A percentile compares a stretch with the other conserved stretches of the same genome.
Evolutionary conservation across 768 basidiomycete species (phyloP).

Genomic region (Dictyophora rubrovolvata): DNA sequence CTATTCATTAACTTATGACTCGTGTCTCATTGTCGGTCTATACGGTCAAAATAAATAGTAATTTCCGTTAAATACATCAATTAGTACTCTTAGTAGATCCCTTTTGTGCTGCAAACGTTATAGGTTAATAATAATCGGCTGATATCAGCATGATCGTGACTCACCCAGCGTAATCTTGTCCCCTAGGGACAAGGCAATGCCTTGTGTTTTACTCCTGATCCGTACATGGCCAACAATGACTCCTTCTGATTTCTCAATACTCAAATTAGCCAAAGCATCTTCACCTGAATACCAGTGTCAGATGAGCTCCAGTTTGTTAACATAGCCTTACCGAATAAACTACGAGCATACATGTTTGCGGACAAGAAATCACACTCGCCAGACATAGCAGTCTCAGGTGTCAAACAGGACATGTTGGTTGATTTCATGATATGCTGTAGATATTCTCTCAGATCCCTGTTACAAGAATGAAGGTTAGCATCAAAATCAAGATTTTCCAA

Average conservation of each 20-base stretch:
- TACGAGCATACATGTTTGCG: conserved; percentile 93
- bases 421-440: conserved; percentile 91
- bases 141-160: conserved; percentile 8
- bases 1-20: too few species aligned
- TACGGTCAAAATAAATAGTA: too few species aligned
- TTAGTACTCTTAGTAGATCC: conserved; percentile 6
- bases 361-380: conserved; percentile 97
- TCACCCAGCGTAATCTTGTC: conserved; percentile 68
- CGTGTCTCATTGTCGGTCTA: too few species aligned
- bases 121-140: background rate
- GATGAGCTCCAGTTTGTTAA: background rate
- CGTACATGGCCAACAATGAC: conserved; percentile 87
- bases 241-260: conserved; percentile 79
- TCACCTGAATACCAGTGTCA: conserved; percentile 48
- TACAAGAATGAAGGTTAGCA: background rate
- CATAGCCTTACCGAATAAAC: conserved; percentile 70
- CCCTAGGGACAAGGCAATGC: conserved; percentile 90
- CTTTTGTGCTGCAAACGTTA: conserved; percentile 12
- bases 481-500: background rate
- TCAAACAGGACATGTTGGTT: conserved; percentile 96
- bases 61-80: background rate
- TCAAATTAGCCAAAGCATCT: conserved; percentile 91
- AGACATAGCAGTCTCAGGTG: conserved; percentile 76
- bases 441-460: conserved; percentile 78
- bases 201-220: conserved; percentile 95